Percentiles rank a stretch among this genome's conserved stretches.
These are phyloP conservation scores for Cajanus cajan DNA, from an alignment of 306 rosid genomes.

Conservation along the genomic window DNA sequence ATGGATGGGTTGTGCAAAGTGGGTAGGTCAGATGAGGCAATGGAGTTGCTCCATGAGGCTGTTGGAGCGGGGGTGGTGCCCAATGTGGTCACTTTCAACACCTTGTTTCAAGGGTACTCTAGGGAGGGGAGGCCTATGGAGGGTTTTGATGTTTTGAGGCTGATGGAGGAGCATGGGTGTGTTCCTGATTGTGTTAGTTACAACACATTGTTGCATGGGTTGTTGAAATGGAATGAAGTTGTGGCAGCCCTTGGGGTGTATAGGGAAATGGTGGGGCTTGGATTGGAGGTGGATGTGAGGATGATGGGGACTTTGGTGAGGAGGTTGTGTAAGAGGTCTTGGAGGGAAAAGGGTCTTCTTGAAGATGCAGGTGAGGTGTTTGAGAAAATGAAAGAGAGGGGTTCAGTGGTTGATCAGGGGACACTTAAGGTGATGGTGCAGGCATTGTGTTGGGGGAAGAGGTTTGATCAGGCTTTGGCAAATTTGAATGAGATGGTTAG, in stretches of 20 bases:
- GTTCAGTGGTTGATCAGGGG: conserved; percentile 34
- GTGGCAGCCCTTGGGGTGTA: conserved; percentile 40
- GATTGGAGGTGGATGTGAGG: conserved; percentile 51
- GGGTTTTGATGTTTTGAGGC: conserved; percentile 50
- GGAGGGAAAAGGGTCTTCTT: conserved; percentile 41
- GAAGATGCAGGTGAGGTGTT: conserved; percentile 52
- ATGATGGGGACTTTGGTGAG: conserved; percentile 60
- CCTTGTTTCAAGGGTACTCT: conserved; percentile 70
- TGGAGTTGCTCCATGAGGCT: conserved; percentile 66
- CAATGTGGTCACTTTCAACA: conserved; percentile 60
- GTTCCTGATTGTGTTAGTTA: conserved; percentile 63
- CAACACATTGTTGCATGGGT: conserved; percentile 65
- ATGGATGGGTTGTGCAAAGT: conserved; percentile 89
- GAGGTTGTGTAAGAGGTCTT: conserved; percentile 51
- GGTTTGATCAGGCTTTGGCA: conserved; percentile 42
- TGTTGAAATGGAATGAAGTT: conserved; percentile 65
- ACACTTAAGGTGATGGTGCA: conserved; percentile 51
- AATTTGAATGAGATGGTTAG: conserved; percentile 48
- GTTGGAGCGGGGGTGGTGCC: conserved; percentile 53
- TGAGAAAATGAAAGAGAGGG: conserved; percentile 51
- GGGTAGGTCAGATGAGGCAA: conserved; percentile 76
- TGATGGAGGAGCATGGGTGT: conserved; percentile 56
- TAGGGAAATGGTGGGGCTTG: conserved; percentile 57
- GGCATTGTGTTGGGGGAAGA: conserved; percentile 44
- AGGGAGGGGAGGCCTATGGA: conserved; percentile 72